phyloP scores from a whole-genome alignment of 2,329 filamentous ascomycete species.

The Aplosporella prunicola region DNA sequence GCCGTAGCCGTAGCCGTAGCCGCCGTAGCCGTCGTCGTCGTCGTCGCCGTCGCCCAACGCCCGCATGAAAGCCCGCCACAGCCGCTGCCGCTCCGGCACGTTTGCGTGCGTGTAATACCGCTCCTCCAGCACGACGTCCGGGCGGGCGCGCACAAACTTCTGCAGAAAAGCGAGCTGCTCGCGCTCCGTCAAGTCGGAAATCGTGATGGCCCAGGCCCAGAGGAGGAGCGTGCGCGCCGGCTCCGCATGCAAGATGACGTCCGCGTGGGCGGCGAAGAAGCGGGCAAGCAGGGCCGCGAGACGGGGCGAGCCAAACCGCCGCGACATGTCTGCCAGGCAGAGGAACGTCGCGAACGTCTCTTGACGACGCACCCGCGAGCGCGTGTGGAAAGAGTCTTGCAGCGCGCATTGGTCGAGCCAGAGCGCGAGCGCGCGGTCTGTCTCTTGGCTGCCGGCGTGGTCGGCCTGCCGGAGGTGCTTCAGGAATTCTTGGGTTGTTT shows the following conservation, averaged over 20 bases:
- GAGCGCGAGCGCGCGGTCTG: neutral
- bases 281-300: neutral
- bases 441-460: neutral
- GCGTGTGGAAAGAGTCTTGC: neutral
- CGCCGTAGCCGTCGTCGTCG: too few relatives aligned
- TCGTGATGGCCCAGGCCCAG: conserved; percentile 4
- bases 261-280: conserved; percentile 6
- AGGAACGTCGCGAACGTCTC: conserved; percentile 1
- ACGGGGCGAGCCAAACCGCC: conserved; percentile 1
- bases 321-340: conserved; percentile 5
- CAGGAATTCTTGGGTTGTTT: too few relatives aligned
- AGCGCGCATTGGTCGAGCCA: neutral
- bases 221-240: conserved; percentile 3
- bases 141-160: neutral
- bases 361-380: neutral
- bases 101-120: too few relatives aligned
- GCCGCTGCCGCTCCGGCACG: too few relatives aligned
- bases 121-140: conserved; percentile 1
- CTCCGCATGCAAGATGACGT: neutral
- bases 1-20: too few relatives aligned
- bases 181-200: neutral
- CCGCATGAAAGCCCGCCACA: too few relatives aligned
- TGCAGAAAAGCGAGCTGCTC: conserved; percentile 2
- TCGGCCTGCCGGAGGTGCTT: too few relatives aligned
- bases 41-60: too few relatives aligned